These are phyloP conservation scores for Waltergamsia citrina DNA, from an alignment of 2,329 filamentous ascomycete genomes.

Conservation along the genomic window DNA sequence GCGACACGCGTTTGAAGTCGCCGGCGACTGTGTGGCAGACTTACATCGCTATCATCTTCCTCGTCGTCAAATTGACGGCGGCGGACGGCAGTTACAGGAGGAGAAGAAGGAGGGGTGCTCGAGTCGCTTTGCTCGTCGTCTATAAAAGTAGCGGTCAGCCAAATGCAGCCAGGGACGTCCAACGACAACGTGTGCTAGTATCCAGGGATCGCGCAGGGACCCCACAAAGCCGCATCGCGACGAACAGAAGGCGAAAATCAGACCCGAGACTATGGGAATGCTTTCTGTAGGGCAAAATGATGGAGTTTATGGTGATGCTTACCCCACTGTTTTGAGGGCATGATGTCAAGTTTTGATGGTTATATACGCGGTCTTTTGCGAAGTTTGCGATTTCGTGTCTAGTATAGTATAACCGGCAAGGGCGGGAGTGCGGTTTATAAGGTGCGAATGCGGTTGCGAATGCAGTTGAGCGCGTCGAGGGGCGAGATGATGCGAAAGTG, in stretches of 20 bases:
- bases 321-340: slow-evolving; percentile 23
- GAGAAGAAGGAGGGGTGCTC: slow-evolving; percentile 24
- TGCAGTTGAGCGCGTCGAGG: background rate
- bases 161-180: slow-evolving; percentile 5
- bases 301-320: slow-evolving; percentile 3
- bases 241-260: slow-evolving; percentile 1
- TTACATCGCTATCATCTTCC: slow-evolving; percentile 74
- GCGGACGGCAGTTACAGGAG: slow-evolving; percentile 25
- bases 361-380: slow-evolving; percentile 1
- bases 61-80: slow-evolving; percentile 78
- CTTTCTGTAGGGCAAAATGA: background rate
- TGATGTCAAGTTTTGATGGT: slow-evolving; percentile 21
- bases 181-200: slow-evolving; percentile 1
- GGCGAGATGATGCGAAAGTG: background rate
- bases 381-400: too few species aligned
- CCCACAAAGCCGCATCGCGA: slow-evolving; percentile 6
- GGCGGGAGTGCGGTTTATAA: background rate
- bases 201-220: slow-evolving; percentile 6
- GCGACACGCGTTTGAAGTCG: background rate
- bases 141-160: slow-evolving; percentile 10
- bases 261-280: background rate
- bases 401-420: too few species aligned
- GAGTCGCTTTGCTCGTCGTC: slow-evolving; percentile 30
- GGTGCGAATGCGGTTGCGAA: background rate
- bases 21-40: slow-evolving; percentile 11